Base-by-base conservation (phyloP, 257 asterid species). In the Datura wrightii region DNA sequence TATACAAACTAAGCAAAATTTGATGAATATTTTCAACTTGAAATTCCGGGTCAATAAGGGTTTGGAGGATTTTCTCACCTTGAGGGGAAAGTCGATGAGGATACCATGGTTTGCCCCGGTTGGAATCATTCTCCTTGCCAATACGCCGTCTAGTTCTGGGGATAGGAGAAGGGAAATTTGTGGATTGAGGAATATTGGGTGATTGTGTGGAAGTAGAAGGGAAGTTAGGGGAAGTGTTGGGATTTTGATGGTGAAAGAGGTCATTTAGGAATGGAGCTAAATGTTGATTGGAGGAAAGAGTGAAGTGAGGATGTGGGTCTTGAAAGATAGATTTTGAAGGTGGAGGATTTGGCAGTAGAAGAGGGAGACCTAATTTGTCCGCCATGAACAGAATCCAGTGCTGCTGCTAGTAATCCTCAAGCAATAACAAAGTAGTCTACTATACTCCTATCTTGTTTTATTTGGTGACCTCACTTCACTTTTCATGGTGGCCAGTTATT, bases 281-380 rank as follows among this genome's bases (percentile, higher is more conserved):
- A 52, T 86, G 44, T 48, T 89, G 92, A 24, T 80, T 1, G 88
- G 90, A 3, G 91, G 85, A 50, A 13, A 87, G 85, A 88, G 90
- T 8, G 88, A 90, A 56, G 78, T 74, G 82, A 86, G 41, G 88
- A 34, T 87, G 91, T 50, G 86, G 79, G 80, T 95, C 97, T 56
- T 91, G 97, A 86, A 92, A 94, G 91, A 92, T 88, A 41, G 97
- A 94, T 72, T 90, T 93, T 4, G 94, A 66, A 46, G 96, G 97
- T 8, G 98, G 98, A 9, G 97, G 98, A 70, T 88, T 93, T 69
- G 97, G 98, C 79, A 96, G 93, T 79, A 92, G 85, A 83, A 93
- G 98, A 46, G 99, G 99, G 50, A 94, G 90, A 41, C 97, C 89
- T 18, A 96, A 90, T 58, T 93, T 94, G 36, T 93, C 99, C 80